Base-by-base conservation (phyloP, 139 green algal species). In the Nannochloris sp. region DNA sequence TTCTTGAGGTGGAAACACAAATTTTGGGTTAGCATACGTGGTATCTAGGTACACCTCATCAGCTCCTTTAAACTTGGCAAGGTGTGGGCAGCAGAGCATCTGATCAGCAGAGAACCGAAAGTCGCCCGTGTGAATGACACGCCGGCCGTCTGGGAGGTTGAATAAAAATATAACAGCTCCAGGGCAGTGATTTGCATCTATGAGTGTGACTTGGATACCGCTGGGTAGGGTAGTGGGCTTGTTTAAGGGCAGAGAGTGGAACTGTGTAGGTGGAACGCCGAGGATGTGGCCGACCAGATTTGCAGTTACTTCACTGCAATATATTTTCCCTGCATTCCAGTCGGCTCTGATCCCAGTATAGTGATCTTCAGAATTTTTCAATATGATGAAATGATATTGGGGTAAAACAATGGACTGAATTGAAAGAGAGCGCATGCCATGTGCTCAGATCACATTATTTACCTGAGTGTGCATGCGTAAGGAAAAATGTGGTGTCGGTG, bases 151-250 rank as follows among this genome's bases (percentile, higher is more conserved):
- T 4, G 74, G 71, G 61, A 91, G 60, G 8, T 67, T 36, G 60
- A 95, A 95, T 15, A 95, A 77, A 31, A 95, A 66, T 68, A 76
- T 65, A 36, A 68, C 82, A 9, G 87, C 87, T 6, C 87, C 87
- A 6, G 87, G 87, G 66, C 87, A 95, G 77, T 95, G 87, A 69
- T 91, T 89, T 39, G 87, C 87, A 34, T 89, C 81, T 3, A 92
- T 65, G 34, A 90, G 74, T 1, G 73, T 85, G 24, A 96, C 89
- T 30, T 79, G 57, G 25, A 92, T 78, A 10, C 60, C 45, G 44
- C 24, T 37, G 9, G 31, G 23, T 1, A 24, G 4, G 15, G 23
- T 30, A 25, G 3, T 33, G 1, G 68, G 46, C 15, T 25, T 64
- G 44, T 86, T 55, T 37, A 91, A 58, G 1, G 69, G 54, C 68